Evolutionary conservation across 768 basidiomycete genomes (phyloP).

Genomic region (Galerina marginata): DNA sequence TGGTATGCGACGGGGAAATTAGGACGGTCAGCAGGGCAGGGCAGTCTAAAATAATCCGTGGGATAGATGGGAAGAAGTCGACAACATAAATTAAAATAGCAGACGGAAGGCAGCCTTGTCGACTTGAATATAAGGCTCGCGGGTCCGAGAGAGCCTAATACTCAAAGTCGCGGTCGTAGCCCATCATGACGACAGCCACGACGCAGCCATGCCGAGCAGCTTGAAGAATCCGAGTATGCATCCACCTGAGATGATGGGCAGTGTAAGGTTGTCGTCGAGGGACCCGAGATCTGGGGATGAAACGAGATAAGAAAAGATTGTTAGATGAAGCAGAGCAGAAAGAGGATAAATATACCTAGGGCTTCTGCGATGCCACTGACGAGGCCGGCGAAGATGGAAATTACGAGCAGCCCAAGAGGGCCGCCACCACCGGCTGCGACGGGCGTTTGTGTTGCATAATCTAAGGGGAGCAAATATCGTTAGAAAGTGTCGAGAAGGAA

Average conservation of each 20-base stretch:
- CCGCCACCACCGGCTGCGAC: constrained; percentile 37
- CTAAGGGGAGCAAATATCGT: too few species aligned
- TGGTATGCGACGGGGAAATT: too few species aligned
- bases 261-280: constrained; percentile 87
- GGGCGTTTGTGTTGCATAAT: neutral
- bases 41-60: too few species aligned
- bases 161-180: neutral
- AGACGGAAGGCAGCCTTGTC: too few species aligned
- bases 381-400: constrained; percentile 72
- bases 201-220: constrained; percentile 38
- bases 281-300: constrained; percentile 71
- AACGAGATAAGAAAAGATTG: neutral
- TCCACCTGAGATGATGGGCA: constrained; percentile 87
- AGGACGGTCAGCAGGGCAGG: too few species aligned
- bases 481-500: too few species aligned
- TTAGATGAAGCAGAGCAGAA: constrained; percentile 7
- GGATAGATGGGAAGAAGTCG: too few species aligned
- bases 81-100: too few species aligned
- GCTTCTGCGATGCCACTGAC: constrained; percentile 90
- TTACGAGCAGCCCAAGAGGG: constrained; percentile 54
- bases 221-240: constrained; percentile 51
- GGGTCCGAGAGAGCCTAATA: neutral
- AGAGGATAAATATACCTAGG: constrained; percentile 61
- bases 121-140: too few species aligned
- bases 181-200: constrained; percentile 24